A percentile compares a stretch with the other conserved stretches of the same genome.
Evolutionary conservation across 306 rosid species (phyloP).

Genomic region (Sphenostylis stenocarpa): DNA sequence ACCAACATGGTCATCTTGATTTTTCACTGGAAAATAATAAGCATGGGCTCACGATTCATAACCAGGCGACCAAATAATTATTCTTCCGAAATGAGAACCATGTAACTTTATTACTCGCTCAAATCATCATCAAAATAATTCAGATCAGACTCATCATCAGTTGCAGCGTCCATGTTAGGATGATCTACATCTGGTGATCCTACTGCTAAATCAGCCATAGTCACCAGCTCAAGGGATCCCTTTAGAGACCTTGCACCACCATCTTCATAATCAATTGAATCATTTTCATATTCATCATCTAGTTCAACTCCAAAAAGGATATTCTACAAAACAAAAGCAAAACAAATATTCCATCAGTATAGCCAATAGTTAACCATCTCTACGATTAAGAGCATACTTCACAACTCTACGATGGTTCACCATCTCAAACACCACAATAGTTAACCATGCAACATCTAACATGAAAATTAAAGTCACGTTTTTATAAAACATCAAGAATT

Average conservation of each 20-base stretch:
- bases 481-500: background rate
- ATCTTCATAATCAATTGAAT: conserved; percentile 66
- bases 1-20: background rate
- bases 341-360: conserved; percentile 25
- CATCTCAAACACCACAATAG: conserved; percentile 3
- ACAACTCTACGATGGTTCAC: background rate
- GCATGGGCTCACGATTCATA: background rate
- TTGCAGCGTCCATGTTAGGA: conserved; percentile 49
- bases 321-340: conserved; percentile 49
- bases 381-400: background rate
- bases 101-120: conserved; percentile 52
- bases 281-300: conserved; percentile 62
- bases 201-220: conserved; percentile 49
- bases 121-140: conserved; percentile 72
- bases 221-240: conserved; percentile 55
- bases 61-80: background rate
- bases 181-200: conserved; percentile 51
- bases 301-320: conserved; percentile 58
- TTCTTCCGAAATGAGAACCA: conserved; percentile 28
- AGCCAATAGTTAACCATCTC: no score
- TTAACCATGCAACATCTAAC: background rate
- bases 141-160: conserved; percentile 68
- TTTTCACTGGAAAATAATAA: conserved; percentile 24
- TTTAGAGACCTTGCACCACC: conserved; percentile 50
- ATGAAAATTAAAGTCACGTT: conserved; percentile 14